Evolutionary conservation across 768 basidiomycete species (phyloP).

Genomic region (Suillus ampliporus): DNA sequence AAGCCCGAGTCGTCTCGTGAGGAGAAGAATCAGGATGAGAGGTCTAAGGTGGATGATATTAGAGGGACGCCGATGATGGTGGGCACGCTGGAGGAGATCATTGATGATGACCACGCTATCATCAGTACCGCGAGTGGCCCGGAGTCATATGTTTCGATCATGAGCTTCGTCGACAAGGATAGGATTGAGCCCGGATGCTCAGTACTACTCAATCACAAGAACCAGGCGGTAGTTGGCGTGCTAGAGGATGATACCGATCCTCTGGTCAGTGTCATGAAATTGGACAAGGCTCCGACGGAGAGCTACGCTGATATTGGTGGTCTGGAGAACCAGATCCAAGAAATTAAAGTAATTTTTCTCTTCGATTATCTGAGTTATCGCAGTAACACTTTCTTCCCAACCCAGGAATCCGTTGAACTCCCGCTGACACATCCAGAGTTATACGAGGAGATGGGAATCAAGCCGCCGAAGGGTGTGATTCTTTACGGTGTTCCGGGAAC

Average conservation of each 20-base stretch:
- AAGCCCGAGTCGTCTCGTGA: slow-evolving; percentile 88
- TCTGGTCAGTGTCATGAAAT: slow-evolving; percentile 97
- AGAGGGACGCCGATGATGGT: slow-evolving; percentile 98
- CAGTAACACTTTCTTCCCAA: background rate
- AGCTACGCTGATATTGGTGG: slow-evolving; percentile 99
- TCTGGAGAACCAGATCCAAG: slow-evolving; percentile 95
- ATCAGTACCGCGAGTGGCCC: slow-evolving; percentile 94
- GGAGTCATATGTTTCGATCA: slow-evolving; percentile 96
- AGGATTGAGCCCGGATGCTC: slow-evolving; percentile 95
- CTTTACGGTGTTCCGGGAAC: slow-evolving; percentile 98
- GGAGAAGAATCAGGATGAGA: slow-evolving; percentile 95
- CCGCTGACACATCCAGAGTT: slow-evolving; percentile 97
- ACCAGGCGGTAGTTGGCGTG: slow-evolving; percentile 92
- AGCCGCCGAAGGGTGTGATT: slow-evolving; percentile 99
- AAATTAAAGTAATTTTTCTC: slow-evolving; percentile 80
- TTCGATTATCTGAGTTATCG: background rate
- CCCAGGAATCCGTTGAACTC: slow-evolving; percentile 94
- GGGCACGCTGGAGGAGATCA: slow-evolving; percentile 96
- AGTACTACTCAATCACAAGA: slow-evolving; percentile 95
- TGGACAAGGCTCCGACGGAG: slow-evolving; percentile 98
- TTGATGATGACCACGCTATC: slow-evolving; percentile 99
- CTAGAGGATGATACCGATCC: slow-evolving; percentile 95
- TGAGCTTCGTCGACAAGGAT: slow-evolving; percentile 99
- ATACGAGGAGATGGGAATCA: slow-evolving; percentile 99
- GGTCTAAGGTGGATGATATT: slow-evolving; percentile 91